phyloP scores from a whole-genome alignment of 2,329 filamentous ascomycete species.

The Hansfordia pulvinata region DNA sequence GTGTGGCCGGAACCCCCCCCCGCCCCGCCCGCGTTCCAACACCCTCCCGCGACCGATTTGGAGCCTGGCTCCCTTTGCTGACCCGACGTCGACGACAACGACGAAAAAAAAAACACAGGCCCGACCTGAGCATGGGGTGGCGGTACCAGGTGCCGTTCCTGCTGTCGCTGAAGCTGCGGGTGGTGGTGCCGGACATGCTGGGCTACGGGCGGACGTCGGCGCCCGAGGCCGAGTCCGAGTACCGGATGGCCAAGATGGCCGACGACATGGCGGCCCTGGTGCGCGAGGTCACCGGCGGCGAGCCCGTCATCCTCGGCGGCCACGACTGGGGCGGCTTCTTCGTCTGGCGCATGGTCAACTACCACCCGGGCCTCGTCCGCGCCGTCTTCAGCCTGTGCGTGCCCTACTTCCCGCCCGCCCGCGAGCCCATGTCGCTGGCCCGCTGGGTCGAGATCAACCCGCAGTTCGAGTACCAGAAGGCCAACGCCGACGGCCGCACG shows the following conservation, averaged over 20 bases:
- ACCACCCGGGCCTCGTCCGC: slow-evolving; percentile 58
- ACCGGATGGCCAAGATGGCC: slow-evolving; percentile 58
- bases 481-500: slow-evolving; percentile 56
- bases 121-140: slow-evolving; percentile 77
- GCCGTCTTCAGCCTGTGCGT: slow-evolving; percentile 74
- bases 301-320: slow-evolving; percentile 64
- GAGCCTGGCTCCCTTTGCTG: slow-evolving; percentile 1
- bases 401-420: slow-evolving; percentile 46
- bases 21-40: too few relatives aligned
- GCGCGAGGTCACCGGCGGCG: slow-evolving; percentile 31
- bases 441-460: slow-evolving; percentile 44
- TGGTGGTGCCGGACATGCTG: slow-evolving; percentile 75
- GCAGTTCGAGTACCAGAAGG: slow-evolving; percentile 75
- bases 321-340: slow-evolving; percentile 86
- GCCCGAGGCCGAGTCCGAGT: slow-evolving; percentile 46
- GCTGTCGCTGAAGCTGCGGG: slow-evolving; percentile 56
- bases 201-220: slow-evolving; percentile 72
- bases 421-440: slow-evolving; percentile 41
- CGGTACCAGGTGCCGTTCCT: slow-evolving; percentile 76
- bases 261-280: slow-evolving; percentile 66
- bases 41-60: background rate
- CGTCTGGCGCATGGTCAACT: slow-evolving; percentile 61
- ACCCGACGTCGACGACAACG: slow-evolving; percentile 1
- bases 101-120: slow-evolving; percentile 52
- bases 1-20: too few relatives aligned